phyloP scores from a whole-genome alignment of 345 rosid genomes.

The Carallia brachiata region DNA sequence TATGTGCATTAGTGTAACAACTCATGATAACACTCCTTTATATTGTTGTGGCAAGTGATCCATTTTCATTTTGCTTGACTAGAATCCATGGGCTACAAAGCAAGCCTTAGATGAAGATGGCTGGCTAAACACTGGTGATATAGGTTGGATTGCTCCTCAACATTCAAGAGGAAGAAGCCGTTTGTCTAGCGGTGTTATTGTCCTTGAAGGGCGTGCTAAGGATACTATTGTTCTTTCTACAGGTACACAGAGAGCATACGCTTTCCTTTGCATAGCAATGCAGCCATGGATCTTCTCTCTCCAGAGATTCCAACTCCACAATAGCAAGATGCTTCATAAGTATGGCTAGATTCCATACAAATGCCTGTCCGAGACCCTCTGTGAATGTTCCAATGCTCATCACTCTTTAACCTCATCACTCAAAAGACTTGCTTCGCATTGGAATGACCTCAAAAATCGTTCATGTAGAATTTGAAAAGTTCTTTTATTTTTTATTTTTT shows the following conservation, averaged over 20 bases:
- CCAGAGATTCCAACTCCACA: background rate
- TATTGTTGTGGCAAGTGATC: background rate
- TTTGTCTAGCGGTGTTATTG: constrained; percentile 70
- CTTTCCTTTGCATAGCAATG: background rate
- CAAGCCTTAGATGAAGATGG: constrained; percentile 69
- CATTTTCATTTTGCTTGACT: constrained; percentile 22
- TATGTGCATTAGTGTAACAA: background rate
- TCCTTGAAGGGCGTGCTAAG: constrained; percentile 96
- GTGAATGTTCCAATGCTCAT: too few relatives aligned
- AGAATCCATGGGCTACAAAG: constrained; percentile 74
- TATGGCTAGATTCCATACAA: background rate
- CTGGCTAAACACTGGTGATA: constrained; percentile 87
- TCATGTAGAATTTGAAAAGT: too few relatives aligned
- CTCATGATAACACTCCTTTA: background rate
- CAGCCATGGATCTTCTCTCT: background rate
- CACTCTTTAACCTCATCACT: too few relatives aligned
- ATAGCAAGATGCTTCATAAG: background rate
- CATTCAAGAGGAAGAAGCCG: constrained; percentile 78
- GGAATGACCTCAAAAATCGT: too few relatives aligned
- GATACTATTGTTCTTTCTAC: constrained; percentile 95
- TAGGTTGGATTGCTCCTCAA: constrained; percentile 90
- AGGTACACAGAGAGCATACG: constrained; percentile 41
- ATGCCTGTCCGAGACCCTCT: too few relatives aligned
- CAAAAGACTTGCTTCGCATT: too few relatives aligned
- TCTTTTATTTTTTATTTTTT: too few relatives aligned